Conservation (phyloP, 805 yeast genomes). For the Ogataea angusta region DNA sequence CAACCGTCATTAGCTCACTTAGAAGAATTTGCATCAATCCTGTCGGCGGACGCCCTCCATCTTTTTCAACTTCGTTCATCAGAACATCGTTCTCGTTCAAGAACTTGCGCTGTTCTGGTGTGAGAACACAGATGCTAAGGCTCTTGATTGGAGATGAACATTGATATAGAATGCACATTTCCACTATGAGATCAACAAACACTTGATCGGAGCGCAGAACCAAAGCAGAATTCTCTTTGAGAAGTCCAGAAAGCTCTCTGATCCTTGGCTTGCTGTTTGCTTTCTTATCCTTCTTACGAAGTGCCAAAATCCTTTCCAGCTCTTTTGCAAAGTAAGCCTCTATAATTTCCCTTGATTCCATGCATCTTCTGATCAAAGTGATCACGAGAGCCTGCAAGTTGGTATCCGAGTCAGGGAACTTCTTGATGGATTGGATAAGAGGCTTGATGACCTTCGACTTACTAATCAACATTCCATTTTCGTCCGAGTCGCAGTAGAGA, state of each 20-base stretch:
- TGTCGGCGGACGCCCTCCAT: conserved; percentile 26
- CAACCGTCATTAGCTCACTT: conserved; percentile 55
- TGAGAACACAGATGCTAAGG: conserved; percentile 18
- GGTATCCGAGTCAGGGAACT: conserved; percentile 35
- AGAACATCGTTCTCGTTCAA: conserved; percentile 26
- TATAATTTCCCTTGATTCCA: conserved; percentile 57
- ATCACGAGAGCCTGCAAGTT: conserved; percentile 47
- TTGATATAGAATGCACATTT: conserved; percentile 17
- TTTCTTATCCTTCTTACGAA: conserved; percentile 19
- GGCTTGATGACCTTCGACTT: conserved; percentile 45
- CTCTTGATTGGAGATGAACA: conserved; percentile 22
- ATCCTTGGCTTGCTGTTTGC: conserved; percentile 20
- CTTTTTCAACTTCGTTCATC: conserved; percentile 27
- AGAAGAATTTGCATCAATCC: conserved; percentile 65
- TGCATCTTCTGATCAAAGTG: conserved; percentile 61
- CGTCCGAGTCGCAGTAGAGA: conserved; percentile 47
- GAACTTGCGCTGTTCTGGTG: conserved; percentile 23
- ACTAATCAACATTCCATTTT: conserved; percentile 39
- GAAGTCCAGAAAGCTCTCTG: conserved; percentile 43
- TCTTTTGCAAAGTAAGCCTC: conserved; percentile 49
- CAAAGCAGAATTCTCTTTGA: conserved; percentile 50
- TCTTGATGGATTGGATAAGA: conserved; percentile 42
- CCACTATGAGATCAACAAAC: conserved; percentile 26
- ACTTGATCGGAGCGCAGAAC: conserved; percentile 36
- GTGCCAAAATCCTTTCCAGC: conserved; percentile 39